Base-by-base conservation (phyloP, 2,329 filamentous ascomycete genomes). In the Trichoderma cornu-damae region DNA sequence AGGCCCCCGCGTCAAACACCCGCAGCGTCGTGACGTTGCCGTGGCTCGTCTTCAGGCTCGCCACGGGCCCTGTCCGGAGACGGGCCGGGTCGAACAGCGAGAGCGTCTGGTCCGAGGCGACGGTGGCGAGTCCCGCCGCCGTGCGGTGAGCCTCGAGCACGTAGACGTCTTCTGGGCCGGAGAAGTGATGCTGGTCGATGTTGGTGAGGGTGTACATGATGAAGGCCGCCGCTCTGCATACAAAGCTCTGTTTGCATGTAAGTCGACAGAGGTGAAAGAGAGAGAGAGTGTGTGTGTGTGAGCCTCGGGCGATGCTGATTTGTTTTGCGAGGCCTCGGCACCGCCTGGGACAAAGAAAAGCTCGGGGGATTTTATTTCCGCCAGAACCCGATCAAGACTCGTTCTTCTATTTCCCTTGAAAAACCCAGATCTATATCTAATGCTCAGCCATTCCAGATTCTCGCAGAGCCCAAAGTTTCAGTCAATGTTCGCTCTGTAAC, bases 71-170 rank as follows among this genome's bases (percentile, higher is more conserved):
- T 3, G 75, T 68, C 54, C 76, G 75, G 22, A 91, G 74, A 22
- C 76, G 78, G 1, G 73, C 62, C 0, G 85, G 80, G 67, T 88
- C 79, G 62, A 91, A 80, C 16, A 89, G 72, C 26, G 82, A 80
- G 18, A 92, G 75, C n/a, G 77, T 79, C 70, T 89, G 83, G 72
- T 90, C 86, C 0, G 88, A 89, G 3, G 85, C 81, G 57, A 88
- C 87, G 14, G 82, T 79, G 1, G 82, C 83, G 38, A 88, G 75
- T 4, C 79, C 75, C 1, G 72, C 68, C 0, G 73, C 63, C 3
- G 80, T 73, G n/a, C 79, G 76, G 24, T 79, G 72, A 52, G 87
- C 73, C 59, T 83, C 78, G 49, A 84, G 78, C 32, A 86, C 78
- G 68, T 86, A 87, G 51, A 79, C 73, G 43, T 78, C 77, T 7